phyloP scores from a whole-genome alignment of 2,329 filamentous ascomycete genomes.

The Pestalotiopsis fici region DNA sequence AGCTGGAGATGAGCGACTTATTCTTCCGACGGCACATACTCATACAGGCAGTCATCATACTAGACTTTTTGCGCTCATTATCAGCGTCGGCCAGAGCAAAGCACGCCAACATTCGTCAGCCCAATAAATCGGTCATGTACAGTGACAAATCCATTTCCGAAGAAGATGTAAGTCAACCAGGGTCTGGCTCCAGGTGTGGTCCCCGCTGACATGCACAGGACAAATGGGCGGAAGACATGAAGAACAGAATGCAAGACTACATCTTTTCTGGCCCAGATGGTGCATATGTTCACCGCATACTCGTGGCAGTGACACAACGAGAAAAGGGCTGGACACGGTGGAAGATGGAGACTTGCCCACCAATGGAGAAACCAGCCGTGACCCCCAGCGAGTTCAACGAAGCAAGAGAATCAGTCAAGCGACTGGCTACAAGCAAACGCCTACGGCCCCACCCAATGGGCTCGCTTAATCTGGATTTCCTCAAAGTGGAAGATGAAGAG shows the following conservation, averaged over 20 bases:
- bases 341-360: conserved; percentile 93
- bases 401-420: conserved; percentile 66
- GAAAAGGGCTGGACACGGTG: conserved; percentile 99
- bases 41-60: conserved; percentile 89
- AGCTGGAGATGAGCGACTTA: conserved; percentile 92
- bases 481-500: conserved; percentile 65
- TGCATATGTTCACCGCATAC: conserved; percentile 93
- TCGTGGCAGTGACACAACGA: conserved; percentile 90
- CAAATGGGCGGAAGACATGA: conserved; percentile 82
- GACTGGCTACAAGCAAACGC: conserved; percentile 70
- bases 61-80: conserved; percentile 93
- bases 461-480: conserved; percentile 75
- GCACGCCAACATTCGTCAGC: conserved; percentile 62
- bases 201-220: conserved; percentile 48
- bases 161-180: conserved; percentile 70
- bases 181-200: too few species aligned
- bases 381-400: conserved; percentile 68
- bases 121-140: conserved; percentile 89
- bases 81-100: conserved; percentile 81
- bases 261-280: conserved; percentile 80
- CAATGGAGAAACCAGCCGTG: conserved; percentile 77
- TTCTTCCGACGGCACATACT: conserved; percentile 93
- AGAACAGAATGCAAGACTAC: conserved; percentile 77
- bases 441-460: conserved; percentile 70
- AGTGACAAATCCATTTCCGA: conserved; percentile 72